Percentiles rank a stretch among this genome's conserved stretches.
These are phyloP conservation scores for Coprinellus aureogranulatus DNA, from an alignment of 768 basidiomycete species.

Conservation along the genomic window DNA sequence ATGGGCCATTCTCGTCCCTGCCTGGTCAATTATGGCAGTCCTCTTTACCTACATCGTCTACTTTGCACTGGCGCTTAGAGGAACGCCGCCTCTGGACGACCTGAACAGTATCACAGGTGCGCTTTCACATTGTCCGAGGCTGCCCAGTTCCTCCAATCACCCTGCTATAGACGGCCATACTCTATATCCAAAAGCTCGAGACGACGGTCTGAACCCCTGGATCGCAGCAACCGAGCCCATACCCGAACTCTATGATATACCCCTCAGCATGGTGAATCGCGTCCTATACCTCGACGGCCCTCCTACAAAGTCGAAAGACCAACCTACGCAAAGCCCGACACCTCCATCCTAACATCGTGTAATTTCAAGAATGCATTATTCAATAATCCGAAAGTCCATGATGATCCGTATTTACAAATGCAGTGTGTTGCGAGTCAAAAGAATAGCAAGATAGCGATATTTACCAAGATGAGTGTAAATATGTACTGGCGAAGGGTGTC, in stretches of 20 bases:
- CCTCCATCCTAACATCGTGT: too few relatives aligned
- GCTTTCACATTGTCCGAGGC: not conserved
- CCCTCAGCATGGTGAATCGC: constrained; percentile 76
- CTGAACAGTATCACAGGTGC: constrained; percentile 66
- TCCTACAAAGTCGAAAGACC: not conserved
- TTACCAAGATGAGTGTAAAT: too few relatives aligned
- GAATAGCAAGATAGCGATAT: too few relatives aligned
- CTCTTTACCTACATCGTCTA: constrained; percentile 78
- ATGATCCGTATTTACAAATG: too few relatives aligned
- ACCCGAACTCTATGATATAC: constrained; percentile 78
- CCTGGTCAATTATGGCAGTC: constrained; percentile 68
- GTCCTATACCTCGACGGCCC: constrained; percentile 47
- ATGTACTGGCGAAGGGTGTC: too few relatives aligned
- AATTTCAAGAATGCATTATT: too few relatives aligned
- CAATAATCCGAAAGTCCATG: too few relatives aligned
- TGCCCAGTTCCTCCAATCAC: not conserved
- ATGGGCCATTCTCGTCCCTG: constrained; percentile 81
- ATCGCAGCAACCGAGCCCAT: constrained; percentile 44
- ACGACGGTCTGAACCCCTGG: constrained; percentile 44
- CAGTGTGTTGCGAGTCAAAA: too few relatives aligned
- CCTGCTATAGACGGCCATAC: constrained; percentile 10
- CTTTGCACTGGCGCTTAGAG: constrained; percentile 68
- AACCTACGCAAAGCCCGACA: not conserved
- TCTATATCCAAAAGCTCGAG: constrained; percentile 15
- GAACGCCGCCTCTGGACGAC: constrained; percentile 69